These are phyloP conservation scores for Pleodorina starrii DNA, from an alignment of 139 green algal genomes.

Conservation along the genomic window DNA sequence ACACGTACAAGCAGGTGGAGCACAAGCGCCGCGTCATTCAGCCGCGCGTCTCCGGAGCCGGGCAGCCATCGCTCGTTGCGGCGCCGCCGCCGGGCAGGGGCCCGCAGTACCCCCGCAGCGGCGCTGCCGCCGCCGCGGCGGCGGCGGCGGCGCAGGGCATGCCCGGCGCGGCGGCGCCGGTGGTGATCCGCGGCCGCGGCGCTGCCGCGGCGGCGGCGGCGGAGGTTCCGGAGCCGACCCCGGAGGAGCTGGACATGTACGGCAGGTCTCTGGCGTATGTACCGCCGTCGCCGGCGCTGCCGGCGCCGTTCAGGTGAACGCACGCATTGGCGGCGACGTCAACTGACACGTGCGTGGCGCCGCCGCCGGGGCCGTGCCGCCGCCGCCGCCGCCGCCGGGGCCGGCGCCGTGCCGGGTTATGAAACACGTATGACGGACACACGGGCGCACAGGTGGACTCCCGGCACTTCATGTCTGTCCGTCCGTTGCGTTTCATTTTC, in stretches of 20 bases:
- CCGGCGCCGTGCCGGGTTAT: too few species aligned
- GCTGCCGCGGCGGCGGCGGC: neutral
- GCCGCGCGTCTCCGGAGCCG: neutral
- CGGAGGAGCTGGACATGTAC: conserved; percentile 57
- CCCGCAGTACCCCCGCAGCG: too few species aligned
- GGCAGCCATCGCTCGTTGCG: neutral
- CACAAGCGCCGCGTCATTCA: conserved; percentile 64
- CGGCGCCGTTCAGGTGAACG: conserved; percentile 75
- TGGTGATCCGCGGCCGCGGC: conserved; percentile 17
- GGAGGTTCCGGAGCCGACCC: conserved; percentile 27
- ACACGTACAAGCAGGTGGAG: conserved; percentile 90
- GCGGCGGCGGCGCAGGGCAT: neutral
- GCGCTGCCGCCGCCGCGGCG: neutral
- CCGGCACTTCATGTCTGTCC: too few species aligned
- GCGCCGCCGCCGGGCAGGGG: neutral
- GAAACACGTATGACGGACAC: neutral
- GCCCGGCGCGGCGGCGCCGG: neutral
- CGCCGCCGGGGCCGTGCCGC: too few species aligned
- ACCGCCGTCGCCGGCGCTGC: conserved; percentile 76
- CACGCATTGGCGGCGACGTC: neutral
- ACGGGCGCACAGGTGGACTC: neutral
- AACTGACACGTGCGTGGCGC: too few species aligned
- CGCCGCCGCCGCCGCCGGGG: too few species aligned
- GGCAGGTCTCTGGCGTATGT: conserved; percentile 69
- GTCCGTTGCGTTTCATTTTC: too few species aligned